Evolutionary conservation across 1,284 basidiomycete genomes (phyloP), one percentile per base, ranked within the genome.

Genomic region (Ganoderma meredithae): DNA sequence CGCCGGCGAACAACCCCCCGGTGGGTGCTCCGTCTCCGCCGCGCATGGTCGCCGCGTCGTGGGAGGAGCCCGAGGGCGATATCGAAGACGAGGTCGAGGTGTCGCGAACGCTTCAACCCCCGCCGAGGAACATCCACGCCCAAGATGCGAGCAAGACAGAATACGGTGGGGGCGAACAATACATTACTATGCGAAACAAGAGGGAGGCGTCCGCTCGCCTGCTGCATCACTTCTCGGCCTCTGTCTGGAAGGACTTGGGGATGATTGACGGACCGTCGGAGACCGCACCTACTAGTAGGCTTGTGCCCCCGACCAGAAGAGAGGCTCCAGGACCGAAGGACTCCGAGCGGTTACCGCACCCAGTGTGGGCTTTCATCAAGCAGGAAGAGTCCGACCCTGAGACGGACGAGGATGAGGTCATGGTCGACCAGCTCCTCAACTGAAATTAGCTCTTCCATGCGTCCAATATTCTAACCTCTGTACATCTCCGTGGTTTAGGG

Each of bases 361-460:
- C 52, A 0, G 27, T 4, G 17, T 55, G 52, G 52, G 25, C 52
- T 31, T 31, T 33, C 25, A 31, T 55, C 52, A 15, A 27, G 27
- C 52, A 55, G 31, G 27, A 55, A 33, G 52, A 55, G 27, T 55
- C 52, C 15, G 52, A 55, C 10, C 52, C 52, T 15, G 52, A 55
- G 10, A 27, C 52, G 52, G 52, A 55, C 7, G 5, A n/a, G 31
- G 55, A 39, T 19, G 55, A 58, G 17, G 55, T 39, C 33, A 58
- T 58, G 55, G 33, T 58, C n/a, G 55, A 58, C 33, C 27, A 58
- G 55, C 55, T 58, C 1, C 9, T 58, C n/a, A 33, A 8, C 12
- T 33, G n/a, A 7, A 15, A 39, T 19, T 39, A 58, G 9, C 9
- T 36, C 36, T 36, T 36, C 36, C 36, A 36, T 36, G 36, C 36